Evolutionary conservation across 2,329 filamentous ascomycete genomes (phyloP), one percentile per base, ranked within the genome.

Genomic region (Fusarium sp.): DNA sequence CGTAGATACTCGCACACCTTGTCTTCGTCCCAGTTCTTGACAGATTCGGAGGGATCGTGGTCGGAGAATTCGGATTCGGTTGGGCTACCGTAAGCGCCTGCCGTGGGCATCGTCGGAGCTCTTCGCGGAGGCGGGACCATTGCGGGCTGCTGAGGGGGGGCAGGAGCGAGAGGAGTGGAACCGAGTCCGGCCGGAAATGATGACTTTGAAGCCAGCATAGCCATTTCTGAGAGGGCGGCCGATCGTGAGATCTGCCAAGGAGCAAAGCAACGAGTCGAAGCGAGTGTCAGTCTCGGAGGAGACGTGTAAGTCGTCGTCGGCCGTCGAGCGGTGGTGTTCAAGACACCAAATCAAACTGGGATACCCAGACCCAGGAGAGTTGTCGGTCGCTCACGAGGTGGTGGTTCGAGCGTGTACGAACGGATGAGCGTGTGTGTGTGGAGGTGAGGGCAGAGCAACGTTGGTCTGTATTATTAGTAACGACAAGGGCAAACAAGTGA

Each of bases 1-100:
- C 92, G 89, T 72, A 99, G 88, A 89, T 97, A 99, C 61, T 98
- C 94, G 80, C 93, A 93, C 34, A 99, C 96, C 76, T 92, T 92
- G 76, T 95, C 93, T 85, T 98, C 96, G 80, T 96, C 93, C 96
- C 96, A 98, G 82, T 89, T 93, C 89, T 92, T 93, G 75, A 93
- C 91, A 6, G 92, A 91, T 78, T 95, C 93, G 62, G 93, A 89
- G 35, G 90, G 90, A 76, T 96, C 94, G 77, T 89, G 88, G 75
- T 97, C 95, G 27, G 94, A 96, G 83, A 98, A 98, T 77, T 98
- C 95, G 31, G 94, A 97, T 80, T 97, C 94, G 74, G 95, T 98
- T 52, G 95, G 95, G 80, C 94, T 97, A 47, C 91, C 89, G 80
- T 93, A 96, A 50, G 84, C 84, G 68, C 87, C 85, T 20, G 86